Evolutionary conservation across 116 monocot genomes (phyloP).

Genomic region (Trichopus zeylanicus): DNA sequence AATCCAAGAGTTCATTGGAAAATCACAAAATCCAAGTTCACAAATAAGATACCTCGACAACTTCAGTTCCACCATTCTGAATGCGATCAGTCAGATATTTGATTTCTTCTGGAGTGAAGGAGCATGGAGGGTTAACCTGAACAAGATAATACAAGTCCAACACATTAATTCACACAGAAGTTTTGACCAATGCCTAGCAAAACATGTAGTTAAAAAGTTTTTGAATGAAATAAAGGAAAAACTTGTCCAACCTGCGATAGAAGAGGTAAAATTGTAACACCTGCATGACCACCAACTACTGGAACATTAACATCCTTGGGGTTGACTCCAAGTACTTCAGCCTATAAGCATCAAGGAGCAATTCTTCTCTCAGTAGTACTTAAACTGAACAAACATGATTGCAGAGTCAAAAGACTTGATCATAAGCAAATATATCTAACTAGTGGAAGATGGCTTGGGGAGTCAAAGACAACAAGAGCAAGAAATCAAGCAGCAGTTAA

Average conservation of each 20-base stretch:
- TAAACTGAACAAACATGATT: neutral
- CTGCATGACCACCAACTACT: constrained; percentile 98
- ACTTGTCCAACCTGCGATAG: constrained; percentile 67
- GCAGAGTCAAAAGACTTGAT: neutral
- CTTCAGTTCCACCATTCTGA: constrained; percentile 99
- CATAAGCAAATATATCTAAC: neutral
- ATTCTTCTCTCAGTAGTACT: neutral
- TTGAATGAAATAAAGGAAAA: no score
- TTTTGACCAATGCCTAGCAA: no score
- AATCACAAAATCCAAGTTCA: no score
- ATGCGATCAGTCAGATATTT: constrained; percentile 79
- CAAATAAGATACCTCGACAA: constrained; percentile 94
- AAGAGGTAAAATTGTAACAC: constrained; percentile 93
- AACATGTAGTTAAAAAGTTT: neutral
- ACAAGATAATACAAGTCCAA: neutral
- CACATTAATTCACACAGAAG: no score
- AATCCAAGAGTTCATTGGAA: no score
- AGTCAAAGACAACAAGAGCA: constrained; percentile 2
- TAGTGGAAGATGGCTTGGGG: neutral
- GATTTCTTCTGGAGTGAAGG: constrained; percentile 74
- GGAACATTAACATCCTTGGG: constrained; percentile 93
- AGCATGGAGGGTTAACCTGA: constrained; percentile 83
- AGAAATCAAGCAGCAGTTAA: neutral
- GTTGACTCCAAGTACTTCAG: constrained; percentile 86
- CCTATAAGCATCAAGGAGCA: constrained; percentile 29